Evolutionary conservation across 2,329 filamentous ascomycete species (phyloP), one percentile per base, ranked within the genome.

Genomic region (Phyllosticta citriasiana): DNA sequence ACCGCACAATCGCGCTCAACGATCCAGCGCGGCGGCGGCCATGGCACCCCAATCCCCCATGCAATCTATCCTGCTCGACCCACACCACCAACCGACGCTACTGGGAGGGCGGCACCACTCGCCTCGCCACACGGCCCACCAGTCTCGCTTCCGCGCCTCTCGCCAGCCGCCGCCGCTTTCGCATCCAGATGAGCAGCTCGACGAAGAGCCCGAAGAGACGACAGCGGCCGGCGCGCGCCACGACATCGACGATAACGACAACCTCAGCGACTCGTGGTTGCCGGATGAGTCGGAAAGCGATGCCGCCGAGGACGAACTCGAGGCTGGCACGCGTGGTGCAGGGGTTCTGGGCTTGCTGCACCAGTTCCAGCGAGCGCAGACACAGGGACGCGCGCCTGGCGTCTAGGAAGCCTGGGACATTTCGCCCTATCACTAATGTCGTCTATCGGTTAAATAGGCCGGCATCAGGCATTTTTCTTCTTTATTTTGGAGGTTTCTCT

Each of bases 41-140:
- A 64, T 67, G 59, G 71, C 71, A 4, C 25, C 52, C 2, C 52
- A 47, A 24, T 88, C 85, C 9, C 87, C 87, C 4, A 86, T 89
- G 81, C 83, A 85, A 19, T 91, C 88, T 1, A 83, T 89, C 65
- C 78, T 92, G 1, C 78, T 92, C 2, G 88, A 92, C 72, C 85
- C 88, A 2, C 88, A 89, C 68, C 86, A 92, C 64, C 88, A 91
- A 63, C 88, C 88, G 5, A 77, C 79, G 1, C 76, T 77, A 1
- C 78, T 80, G 9, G 76, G 65, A 51, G 62, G 70, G 67, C 78
- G 66, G 75, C 40, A 47, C 40, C 75, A 62, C 73, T 77, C 68
- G 58, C 67, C 76, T 70, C 58, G 79, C 79, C 66, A 79, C 76
- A 56, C 77, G 71, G 35, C 83, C 77, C 64, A 75, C 70, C 55